Base-by-base conservation (phyloP, 768 basidiomycete genomes). In the Mycena crocata region DNA sequence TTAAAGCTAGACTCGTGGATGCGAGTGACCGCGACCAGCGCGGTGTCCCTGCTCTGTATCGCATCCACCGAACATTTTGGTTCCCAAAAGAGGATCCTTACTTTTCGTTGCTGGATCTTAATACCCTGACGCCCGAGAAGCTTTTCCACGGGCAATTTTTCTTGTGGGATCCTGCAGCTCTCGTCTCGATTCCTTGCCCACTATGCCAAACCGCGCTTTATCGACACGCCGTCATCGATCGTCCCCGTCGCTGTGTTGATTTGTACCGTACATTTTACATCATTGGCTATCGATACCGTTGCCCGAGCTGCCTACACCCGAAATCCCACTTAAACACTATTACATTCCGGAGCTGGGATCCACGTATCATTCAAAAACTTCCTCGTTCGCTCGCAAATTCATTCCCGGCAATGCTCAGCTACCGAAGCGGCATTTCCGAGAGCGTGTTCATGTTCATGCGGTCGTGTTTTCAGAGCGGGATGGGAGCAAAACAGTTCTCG, bases 401-500 rank as follows among this genome's bases (percentile, higher is more conserved):
- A 8, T 77, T 77, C 32, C 70, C 71, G 5, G 69, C 71, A 17
- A 65, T 62, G 31, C 58, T 76, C 30, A 76, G 68, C 0, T 57
- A 71, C 51, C 52, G 68, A 26, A 59, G 73, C 61, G 75, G 71
- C 1, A 67, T 77, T 12, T 61, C 73, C 5, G 70, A 59, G 13
- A 30, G 35, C 15, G 5, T 73, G 0, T 69, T 76, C 34, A 35
- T 60, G 5, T 51, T 73, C 13, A 64, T 75, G 67, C 45, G 51
- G 3, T 69, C 64, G 72, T n/a, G n/a, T n/a, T n/a, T 76, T 61
- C 71, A 66, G 39, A 60, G 66, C 59, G 73, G 76, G 0, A 71
- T 73, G 65, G 73, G 74, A 0, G 57, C 76, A 4, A 74, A 70
- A 26, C 76, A 74, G 30, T 76, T 78, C 37, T 64, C 74, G 0